Percentiles rank a stretch among this genome's conserved stretches.
Evolutionary conservation across 2,329 filamentous ascomycete species (phyloP).

Genomic region (Cercospora brassicicola): DNA sequence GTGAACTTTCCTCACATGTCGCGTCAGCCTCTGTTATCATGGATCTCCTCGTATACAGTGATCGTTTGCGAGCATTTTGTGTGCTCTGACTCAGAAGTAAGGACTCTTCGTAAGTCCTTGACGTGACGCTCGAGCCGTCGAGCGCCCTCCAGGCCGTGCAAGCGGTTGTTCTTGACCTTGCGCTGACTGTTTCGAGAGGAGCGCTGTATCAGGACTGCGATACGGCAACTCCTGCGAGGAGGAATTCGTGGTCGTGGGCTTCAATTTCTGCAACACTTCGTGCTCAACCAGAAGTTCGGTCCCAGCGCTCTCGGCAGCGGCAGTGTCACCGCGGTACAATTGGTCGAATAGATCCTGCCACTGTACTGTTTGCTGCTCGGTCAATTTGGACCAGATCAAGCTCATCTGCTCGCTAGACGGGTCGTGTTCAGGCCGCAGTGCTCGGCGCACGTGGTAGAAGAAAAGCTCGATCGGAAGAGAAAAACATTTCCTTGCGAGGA

Average conservation of each 20-base stretch:
- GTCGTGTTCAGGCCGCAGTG: not conserved
- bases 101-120: not conserved
- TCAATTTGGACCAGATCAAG: constrained; percentile 6
- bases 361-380: not conserved
- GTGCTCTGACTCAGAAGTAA: not conserved
- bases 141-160: not conserved
- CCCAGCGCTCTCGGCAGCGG: not conserved
- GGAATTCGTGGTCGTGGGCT: not conserved
- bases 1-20: not conserved
- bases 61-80: not conserved
- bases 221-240: not conserved
- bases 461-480: constrained; percentile 4
- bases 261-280: not conserved
- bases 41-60: not conserved
- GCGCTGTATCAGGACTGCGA: not conserved
- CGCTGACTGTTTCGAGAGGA: not conserved
- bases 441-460: constrained; percentile 1
- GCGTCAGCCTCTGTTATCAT: not conserved
- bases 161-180: not conserved
- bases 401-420: not conserved
- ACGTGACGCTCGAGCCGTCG: not conserved
- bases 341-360: not conserved
- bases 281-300: not conserved
- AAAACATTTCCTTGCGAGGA: not conserved
- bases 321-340: not conserved